These are phyloP conservation scores for Hyphopichia burtonii DNA, from an alignment of 1,139 yeast species.

Conservation along the genomic window DNA sequence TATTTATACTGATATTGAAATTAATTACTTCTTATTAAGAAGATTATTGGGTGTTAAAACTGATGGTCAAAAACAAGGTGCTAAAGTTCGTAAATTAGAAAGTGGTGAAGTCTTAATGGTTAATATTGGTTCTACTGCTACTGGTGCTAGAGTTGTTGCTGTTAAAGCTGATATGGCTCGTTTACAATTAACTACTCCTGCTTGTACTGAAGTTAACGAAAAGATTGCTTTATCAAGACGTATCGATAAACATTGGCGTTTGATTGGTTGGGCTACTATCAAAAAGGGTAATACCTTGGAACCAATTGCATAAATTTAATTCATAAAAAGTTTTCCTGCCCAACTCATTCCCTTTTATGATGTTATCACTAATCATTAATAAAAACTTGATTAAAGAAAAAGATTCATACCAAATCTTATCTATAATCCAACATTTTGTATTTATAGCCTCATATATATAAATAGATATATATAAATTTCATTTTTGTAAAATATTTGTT, in stretches of 20 bases:
- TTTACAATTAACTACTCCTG: constrained; percentile 93
- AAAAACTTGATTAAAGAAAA: background rate
- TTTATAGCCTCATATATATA: constrained; percentile 14
- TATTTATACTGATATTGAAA: constrained; percentile 94
- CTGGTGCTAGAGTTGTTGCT: constrained; percentile 98
- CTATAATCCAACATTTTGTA: constrained; percentile 9
- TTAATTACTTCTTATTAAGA: constrained; percentile 94
- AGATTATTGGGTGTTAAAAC: constrained; percentile 98
- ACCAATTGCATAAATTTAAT: constrained; percentile 44
- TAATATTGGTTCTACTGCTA: constrained; percentile 97
- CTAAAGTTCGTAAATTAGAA: constrained; percentile 92
- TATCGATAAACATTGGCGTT: constrained; percentile 99
- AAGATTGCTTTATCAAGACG: constrained; percentile 98
- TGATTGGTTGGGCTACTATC: constrained; percentile 99
- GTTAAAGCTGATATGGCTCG: constrained; percentile 99
- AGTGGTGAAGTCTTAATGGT: constrained; percentile 98
- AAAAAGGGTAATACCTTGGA: constrained; percentile 90
- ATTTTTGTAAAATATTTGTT: background rate
- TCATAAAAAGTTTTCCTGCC: constrained; percentile 1
- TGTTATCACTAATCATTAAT: background rate
- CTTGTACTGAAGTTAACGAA: constrained; percentile 97
- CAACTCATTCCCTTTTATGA: background rate
- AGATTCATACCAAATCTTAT: background rate
- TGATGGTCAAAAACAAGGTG: constrained; percentile 91
- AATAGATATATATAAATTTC: constrained; percentile 2